Evolutionary conservation across 352 stramenopile species (phyloP), one percentile per base, ranked within the genome.

Genomic region (Phytophthora podocarpi): DNA sequence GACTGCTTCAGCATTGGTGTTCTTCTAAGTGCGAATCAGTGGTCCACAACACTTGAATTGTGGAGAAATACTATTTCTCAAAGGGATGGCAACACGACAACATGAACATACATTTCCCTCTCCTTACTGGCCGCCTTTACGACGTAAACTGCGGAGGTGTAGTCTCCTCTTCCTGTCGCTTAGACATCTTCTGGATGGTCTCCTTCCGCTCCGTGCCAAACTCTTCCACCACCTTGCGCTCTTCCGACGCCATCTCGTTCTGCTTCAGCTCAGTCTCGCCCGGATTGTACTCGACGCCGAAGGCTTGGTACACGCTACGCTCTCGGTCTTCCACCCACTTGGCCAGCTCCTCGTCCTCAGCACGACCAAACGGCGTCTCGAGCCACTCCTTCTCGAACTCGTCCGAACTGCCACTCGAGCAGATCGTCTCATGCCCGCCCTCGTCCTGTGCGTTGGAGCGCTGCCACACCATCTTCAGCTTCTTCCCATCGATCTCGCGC

Each of bases 321-420:
- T 64, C 65, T 35, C 58, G 69, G 47, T 60, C 41, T 24, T 73
- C 49, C 21, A 73, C 43, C 30, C 48, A 64, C 36, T 70, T 78
- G 24, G 28, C 4, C 37, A 78, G 47, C 16, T 65, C 37, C 37
- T 76, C 61, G 12, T 77, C 52, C 46, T 89, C 73, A 2, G 76
- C 80, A 27, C 81, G 59, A 18, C 74, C 80, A 21, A 91, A 91
- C 21, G 79, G 69, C 20, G 84, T 93, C 32, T 80, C 40, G n/a
- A 69, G 32, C 84, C 84, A 93, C 36, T 74, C 35, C 12, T 74
- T 56, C 27, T 93, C 84, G 30, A 93, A 93, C 56, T 87, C 78
- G 2, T 89, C 80, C 7, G 60, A 49, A 7, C 28, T 80, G 3
- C 53, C 60, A 5, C 51, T 70, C n/a, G 69, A 70, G 39, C 71